Percentiles rank a stretch among this genome's conserved stretches.
Conservation (phyloP, 2,329 filamentous ascomycete genomes). For the Tolypocladium tundrense region DNA sequence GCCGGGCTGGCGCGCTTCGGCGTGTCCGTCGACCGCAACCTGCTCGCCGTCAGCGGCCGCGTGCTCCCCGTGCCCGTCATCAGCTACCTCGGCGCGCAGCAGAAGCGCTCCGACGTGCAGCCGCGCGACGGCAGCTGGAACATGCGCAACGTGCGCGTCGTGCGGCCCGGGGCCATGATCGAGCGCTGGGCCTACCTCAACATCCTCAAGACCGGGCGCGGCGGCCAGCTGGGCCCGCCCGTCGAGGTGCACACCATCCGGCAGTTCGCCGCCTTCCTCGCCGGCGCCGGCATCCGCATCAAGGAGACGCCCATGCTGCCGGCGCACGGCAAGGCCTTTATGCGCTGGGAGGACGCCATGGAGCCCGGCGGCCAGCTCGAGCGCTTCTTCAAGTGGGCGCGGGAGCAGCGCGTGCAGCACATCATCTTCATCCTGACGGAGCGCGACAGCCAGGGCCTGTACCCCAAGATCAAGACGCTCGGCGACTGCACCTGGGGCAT, state of each 20-base stretch:
- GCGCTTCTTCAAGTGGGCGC: conserved; percentile 19
- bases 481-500: conserved; percentile 60
- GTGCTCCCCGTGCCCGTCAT: conserved; percentile 53
- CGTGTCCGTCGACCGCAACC: conserved; percentile 45
- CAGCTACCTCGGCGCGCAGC: conserved; percentile 36
- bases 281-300: conserved; percentile 29
- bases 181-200: conserved; percentile 40
- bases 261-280: conserved; percentile 27
- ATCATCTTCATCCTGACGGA: conserved; percentile 51
- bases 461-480: conserved; percentile 56
- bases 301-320: conserved; percentile 7
- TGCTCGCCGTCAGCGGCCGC: conserved; percentile 65
- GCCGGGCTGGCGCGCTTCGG: conserved; percentile 46
- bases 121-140: conserved; percentile 58
- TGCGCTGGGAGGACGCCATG: conserved; percentile 3
- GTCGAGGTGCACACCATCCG: conserved; percentile 13
- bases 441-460: conserved; percentile 40
- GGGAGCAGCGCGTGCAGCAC: conserved; percentile 29
- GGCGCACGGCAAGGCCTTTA: conserved; percentile 5
- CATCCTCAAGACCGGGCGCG: conserved; percentile 12
- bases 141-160: conserved; percentile 47
- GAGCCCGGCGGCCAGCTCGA: conserved; percentile 10
- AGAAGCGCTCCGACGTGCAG: conserved; percentile 11
- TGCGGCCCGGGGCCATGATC: conserved; percentile 34
- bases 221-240: background rate